These are phyloP conservation scores for Boletus subcaerulescens DNA, from an alignment of 768 basidiomycete species.

Conservation along the genomic window DNA sequence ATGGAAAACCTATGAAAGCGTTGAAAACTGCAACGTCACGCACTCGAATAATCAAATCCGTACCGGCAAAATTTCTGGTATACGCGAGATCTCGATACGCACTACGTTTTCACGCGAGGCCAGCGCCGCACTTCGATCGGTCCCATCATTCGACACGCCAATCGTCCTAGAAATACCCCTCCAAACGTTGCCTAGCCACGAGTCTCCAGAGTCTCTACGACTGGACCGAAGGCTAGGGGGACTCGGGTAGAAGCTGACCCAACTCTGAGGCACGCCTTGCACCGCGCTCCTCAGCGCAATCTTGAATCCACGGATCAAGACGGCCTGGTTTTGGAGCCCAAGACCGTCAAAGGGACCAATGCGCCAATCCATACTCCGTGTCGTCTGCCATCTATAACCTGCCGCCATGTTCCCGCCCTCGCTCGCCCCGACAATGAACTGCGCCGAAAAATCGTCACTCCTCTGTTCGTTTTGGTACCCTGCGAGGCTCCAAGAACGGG, in stretches of 20 bases:
- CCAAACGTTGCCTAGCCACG: constrained; percentile 19
- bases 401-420: constrained; percentile 8
- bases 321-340: constrained; percentile 23
- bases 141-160: constrained; percentile 6
- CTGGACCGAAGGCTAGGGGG: neutral
- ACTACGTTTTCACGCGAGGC: neutral
- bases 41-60: neutral
- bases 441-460: constrained; percentile 3
- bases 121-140: neutral
- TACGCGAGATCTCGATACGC: constrained; percentile 11
- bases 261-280: constrained; percentile 18
- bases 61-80: constrained; percentile 22
- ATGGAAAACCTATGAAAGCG: constrained; percentile 18
- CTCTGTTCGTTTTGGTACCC: constrained; percentile 13
- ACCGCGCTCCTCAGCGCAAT: constrained; percentile 17
- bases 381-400: constrained; percentile 17
- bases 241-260: constrained; percentile 7
- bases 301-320: constrained; percentile 33
- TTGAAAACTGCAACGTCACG: neutral
- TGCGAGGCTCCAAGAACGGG: constrained; percentile 32
- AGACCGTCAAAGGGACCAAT: constrained; percentile 11
- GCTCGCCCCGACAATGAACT: constrained; percentile 11
- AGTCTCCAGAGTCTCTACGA: constrained; percentile 3
- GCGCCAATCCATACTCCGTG: constrained; percentile 20
- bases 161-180: constrained; percentile 14